A percentile compares a stretch with the other conserved stretches of the same genome.
Evolutionary conservation across 441 rosid genomes (phyloP).

Genomic region (Corymbia calophylla): DNA sequence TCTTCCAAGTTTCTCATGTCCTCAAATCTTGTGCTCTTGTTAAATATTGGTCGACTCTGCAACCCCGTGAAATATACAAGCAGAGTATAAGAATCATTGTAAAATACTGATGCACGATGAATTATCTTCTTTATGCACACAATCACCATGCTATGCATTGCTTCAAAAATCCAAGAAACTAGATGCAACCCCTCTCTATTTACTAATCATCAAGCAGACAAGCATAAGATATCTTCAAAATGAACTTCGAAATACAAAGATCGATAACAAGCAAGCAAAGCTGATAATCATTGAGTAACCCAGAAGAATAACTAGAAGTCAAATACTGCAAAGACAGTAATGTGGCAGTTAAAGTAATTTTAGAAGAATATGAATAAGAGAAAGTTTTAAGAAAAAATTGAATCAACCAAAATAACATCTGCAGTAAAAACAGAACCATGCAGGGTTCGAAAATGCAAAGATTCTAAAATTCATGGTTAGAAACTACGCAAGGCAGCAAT

Average conservation of each 20-base stretch:
- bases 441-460: background rate
- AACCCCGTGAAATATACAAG: background rate
- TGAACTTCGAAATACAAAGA: background rate
- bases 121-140: background rate
- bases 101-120: background rate
- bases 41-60: slow-evolving; percentile 97
- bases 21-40: slow-evolving; percentile 96
- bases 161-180: background rate
- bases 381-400: background rate
- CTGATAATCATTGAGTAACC: background rate
- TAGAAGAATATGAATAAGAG: background rate
- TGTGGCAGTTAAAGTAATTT: background rate
- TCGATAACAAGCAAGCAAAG: background rate
- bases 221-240: background rate
- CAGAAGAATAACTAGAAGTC: background rate
- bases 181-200: background rate
- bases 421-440: background rate
- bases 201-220: background rate
- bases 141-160: background rate
- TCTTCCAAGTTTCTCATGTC: slow-evolving; percentile 82
- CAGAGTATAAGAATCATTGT: background rate
- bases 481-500: background rate
- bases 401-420: background rate
- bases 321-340: background rate
- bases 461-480: background rate